A percentile compares a stretch with the other conserved stretches of the same genome.
These are phyloP conservation scores for Yarrowia yakushimensis DNA, from an alignment of 805 yeast species.

Conservation along the genomic window DNA sequence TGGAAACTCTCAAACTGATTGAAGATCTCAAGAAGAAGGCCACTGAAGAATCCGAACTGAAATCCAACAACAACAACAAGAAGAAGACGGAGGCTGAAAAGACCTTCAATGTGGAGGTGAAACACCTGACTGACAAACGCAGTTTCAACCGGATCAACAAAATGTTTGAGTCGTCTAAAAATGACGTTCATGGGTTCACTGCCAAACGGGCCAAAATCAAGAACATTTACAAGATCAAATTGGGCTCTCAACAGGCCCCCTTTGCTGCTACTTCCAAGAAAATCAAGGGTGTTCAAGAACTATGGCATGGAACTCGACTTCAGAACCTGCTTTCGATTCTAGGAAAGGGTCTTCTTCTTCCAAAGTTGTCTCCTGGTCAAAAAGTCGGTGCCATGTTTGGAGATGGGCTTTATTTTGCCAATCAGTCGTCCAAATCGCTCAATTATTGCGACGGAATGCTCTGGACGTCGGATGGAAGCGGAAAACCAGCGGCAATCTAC, in stretches of 20 bases:
- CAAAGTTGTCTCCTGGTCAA: slow-evolving; percentile 15
- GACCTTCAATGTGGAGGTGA: slow-evolving; percentile 3
- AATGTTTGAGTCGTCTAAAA: slow-evolving; percentile 14
- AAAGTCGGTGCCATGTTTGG: slow-evolving; percentile 24
- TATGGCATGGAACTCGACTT: slow-evolving; percentile 19
- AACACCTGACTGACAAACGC: slow-evolving; percentile 1
- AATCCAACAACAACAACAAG: neutral
- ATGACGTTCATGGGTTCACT: neutral
- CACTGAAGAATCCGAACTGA: neutral
- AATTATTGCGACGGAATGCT: slow-evolving; percentile 19
- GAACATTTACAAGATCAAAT: slow-evolving; percentile 14
- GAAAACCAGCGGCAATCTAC: neutral
- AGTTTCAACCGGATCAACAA: neutral
- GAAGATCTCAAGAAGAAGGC: slow-evolving; percentile 17
- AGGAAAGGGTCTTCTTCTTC: slow-evolving; percentile 9
- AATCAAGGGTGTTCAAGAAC: slow-evolving; percentile 19
- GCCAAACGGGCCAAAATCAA: neutral
- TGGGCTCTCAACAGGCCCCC: slow-evolving; percentile 21
- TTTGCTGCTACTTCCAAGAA: slow-evolving; percentile 17
- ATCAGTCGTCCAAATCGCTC: slow-evolving; percentile 18
- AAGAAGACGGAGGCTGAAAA: neutral
- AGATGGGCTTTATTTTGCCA: slow-evolving; percentile 20
- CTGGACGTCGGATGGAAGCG: neutral
- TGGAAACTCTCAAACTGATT: slow-evolving; percentile 10
- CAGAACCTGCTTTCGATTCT: slow-evolving; percentile 14